A percentile compares a stretch with the other conserved stretches of the same genome.
phyloP scores from a whole-genome alignment of 305 asterid genomes.

The Fraxinus platypoda region DNA sequence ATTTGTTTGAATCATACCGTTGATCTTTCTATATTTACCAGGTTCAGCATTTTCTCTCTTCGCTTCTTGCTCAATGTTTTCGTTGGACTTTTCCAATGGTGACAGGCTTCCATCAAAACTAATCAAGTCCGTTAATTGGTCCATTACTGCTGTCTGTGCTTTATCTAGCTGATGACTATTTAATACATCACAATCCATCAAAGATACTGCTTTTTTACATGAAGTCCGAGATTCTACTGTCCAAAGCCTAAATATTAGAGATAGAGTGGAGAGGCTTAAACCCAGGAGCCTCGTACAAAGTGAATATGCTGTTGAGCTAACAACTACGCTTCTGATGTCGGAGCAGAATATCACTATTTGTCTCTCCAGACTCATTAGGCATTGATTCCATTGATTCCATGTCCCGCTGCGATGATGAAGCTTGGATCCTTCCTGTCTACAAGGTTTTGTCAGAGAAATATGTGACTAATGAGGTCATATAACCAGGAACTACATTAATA shows the following conservation, averaged over 20 bases:
- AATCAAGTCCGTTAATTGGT: conserved; percentile 50
- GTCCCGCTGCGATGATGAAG: conserved; percentile 51
- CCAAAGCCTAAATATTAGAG: conserved; percentile 41
- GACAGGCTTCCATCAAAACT: conserved; percentile 43
- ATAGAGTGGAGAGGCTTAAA: neutral
- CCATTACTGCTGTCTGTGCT: conserved; percentile 24
- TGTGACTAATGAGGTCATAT: conserved; percentile 17
- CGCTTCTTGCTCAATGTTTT: conserved; percentile 26
- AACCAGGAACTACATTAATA: neutral
- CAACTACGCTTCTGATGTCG: conserved; percentile 80
- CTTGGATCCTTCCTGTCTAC: conserved; percentile 80
- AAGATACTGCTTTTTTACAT: conserved; percentile 34
- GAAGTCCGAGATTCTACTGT: conserved; percentile 31
- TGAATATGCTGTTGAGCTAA: conserved; percentile 42
- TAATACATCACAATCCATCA: conserved; percentile 44
- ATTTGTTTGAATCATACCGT: conserved; percentile 53
- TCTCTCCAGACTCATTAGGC: conserved; percentile 81
- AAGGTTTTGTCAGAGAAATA: conserved; percentile 41
- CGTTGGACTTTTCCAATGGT: conserved; percentile 24
- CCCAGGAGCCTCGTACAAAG: conserved; percentile 34
- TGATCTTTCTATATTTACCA: conserved; percentile 27
- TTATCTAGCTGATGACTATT: conserved; percentile 21
- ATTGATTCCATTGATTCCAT: conserved; percentile 71
- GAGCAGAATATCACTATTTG: conserved; percentile 62
- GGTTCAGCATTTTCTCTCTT: conserved; percentile 20